Conservation (phyloP, 257 asterid genomes). For the Petunia axillaris region DNA sequence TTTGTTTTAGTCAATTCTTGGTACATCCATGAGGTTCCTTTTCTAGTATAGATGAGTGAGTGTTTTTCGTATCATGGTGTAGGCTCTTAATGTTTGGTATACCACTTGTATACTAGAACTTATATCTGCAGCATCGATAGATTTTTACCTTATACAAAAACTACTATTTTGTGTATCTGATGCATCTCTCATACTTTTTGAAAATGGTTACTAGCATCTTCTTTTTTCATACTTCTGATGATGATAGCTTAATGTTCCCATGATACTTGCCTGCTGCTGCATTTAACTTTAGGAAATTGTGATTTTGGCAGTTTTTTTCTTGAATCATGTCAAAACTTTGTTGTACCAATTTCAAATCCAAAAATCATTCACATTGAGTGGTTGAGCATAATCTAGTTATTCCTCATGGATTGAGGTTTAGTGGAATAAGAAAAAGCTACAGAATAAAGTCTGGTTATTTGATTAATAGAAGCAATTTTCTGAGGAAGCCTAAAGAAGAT, state of each 20-base stretch:
- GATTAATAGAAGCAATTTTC: background rate
- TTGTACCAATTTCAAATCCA: background rate
- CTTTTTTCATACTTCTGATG: background rate
- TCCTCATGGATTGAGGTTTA: constrained; percentile 7
- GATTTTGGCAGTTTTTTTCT: constrained; percentile 2
- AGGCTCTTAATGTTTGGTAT: background rate
- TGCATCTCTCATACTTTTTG: background rate
- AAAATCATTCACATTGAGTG: background rate
- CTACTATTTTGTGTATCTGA: background rate
- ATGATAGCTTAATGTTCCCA: background rate
- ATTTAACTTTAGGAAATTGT: background rate
- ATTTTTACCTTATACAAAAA: background rate
- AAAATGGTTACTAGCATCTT: too few species aligned
- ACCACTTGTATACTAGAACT: background rate
- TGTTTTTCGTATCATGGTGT: background rate
- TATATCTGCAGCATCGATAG: background rate
- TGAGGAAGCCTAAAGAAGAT: background rate
- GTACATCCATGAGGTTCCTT: background rate
- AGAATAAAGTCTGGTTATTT: background rate
- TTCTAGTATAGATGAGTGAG: background rate
- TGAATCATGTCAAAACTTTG: background rate
- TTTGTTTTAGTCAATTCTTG: background rate
- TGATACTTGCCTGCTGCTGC: constrained; percentile 2
- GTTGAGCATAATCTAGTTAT: constrained; percentile 6
- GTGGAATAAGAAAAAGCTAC: background rate